Conservation (phyloP, 257 asterid species). For the Solanum clarkiae region DNA sequence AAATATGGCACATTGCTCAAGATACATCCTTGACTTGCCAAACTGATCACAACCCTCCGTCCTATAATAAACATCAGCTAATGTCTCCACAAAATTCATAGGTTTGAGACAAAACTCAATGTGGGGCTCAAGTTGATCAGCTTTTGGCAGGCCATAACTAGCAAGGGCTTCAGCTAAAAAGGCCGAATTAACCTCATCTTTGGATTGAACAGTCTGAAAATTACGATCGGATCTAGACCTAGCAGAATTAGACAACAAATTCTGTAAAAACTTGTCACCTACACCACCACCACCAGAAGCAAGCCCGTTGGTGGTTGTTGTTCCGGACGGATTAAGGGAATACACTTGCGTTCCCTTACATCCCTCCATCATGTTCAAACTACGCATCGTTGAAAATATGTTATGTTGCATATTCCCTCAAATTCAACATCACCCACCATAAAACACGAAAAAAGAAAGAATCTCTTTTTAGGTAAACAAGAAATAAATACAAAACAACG, state of each 20-base stretch:
- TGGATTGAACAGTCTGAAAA: slow-evolving; percentile 27
- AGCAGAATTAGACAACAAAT: slow-evolving; percentile 50
- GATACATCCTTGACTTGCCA: slow-evolving; percentile 42
- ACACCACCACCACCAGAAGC: slow-evolving; percentile 36
- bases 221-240: slow-evolving; percentile 55
- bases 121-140: slow-evolving; percentile 69
- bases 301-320: slow-evolving; percentile 8
- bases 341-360: slow-evolving; percentile 52
- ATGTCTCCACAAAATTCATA: slow-evolving; percentile 47
- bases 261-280: slow-evolving; percentile 66
- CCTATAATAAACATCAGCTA: slow-evolving; percentile 54
- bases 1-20: slow-evolving; percentile 73
- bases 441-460: not conserved
- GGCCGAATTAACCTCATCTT: slow-evolving; percentile 19
- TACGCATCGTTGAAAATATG: slow-evolving; percentile 60
- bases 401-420: slow-evolving; percentile 69
- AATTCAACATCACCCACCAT: slow-evolving; percentile 1
- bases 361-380: slow-evolving; percentile 74
- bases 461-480: slow-evolving; percentile 8
- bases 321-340: slow-evolving; percentile 32
- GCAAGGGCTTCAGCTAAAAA: slow-evolving; percentile 50
- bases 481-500: slow-evolving; percentile 6
- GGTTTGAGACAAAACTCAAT: slow-evolving; percentile 67
- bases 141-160: slow-evolving; percentile 61
- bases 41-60: slow-evolving; percentile 40